Base-by-base conservation (phyloP, 805 yeast species). In the Kazachstania kunashirensis region DNA sequence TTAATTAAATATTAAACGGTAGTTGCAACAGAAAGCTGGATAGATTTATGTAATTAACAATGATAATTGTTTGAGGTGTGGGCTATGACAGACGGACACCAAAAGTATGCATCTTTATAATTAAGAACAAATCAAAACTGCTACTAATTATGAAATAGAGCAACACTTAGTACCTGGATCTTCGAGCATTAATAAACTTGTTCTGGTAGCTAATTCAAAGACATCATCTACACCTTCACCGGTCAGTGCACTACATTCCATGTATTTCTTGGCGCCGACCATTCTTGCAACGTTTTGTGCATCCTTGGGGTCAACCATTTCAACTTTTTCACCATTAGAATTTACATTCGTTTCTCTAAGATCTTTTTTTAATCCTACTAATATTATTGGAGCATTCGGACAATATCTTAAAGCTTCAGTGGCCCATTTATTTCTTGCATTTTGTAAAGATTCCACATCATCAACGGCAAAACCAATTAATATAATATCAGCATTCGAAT, bases 201-300 rank as follows among this genome's bases (percentile, higher is more conserved):
- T 78, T 47, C 96, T 68, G 1, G 95, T 84, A 12, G 96, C 96
- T 34, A 76, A 75, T 60, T 88, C 96, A 57, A 88, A 86, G 2
- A 88, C 88, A 53, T 84, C 94, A 58, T 86, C 96, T 16, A 88
- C 96, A 10, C 94, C 94, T 54, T 84, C 95, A 4, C 96, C 96
- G 2, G 95, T 84, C 46, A 88, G 64, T 1, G 96, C 85, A 33
- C 94, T 82, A 53, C 96, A 84, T 52, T 88, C 96, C 53, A 88
- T 61, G 54, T 84, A 88, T 43, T 67, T 71, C 44, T 80, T 77
- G 1, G 96, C 96, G 4, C 94, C 94, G 27, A 88, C 81, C 38
- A 73, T 71, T 38, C 69, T 69, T 0, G 95, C 94, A 18, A 78
- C 81, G 33, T 65, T 66, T 46, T 79, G 80, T 5, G 82, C 96